Base-by-base conservation (phyloP, 352 stramenopile species). In the Globisporangium alternatum region DNA sequence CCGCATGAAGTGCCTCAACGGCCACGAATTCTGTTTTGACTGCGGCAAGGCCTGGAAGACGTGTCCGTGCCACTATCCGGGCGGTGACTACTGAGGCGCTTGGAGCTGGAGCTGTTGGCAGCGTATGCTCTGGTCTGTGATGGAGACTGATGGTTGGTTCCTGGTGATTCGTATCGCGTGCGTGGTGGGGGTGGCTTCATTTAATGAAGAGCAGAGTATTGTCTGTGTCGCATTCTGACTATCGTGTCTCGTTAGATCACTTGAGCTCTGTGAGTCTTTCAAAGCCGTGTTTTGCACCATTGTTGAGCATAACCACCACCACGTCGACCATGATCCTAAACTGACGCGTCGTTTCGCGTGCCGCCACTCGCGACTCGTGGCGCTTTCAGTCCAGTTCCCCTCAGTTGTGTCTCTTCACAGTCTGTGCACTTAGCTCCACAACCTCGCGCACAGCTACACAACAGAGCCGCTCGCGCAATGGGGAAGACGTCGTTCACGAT, bases 11-110 rank as follows among this genome's bases (percentile, higher is more conserved):
- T 93, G 85, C 60, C 65, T 72, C 55, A 81, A 81, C 25, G 49
- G 69, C 58, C 85, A 91, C 56, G 61, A 81, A 28, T 93, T 93
- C 49, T 93, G 85, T 67, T 90, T 70, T 21, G 15, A 56, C 13
- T 93, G 85, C 51, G 71, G 48, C 49, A 62, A 10, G 37, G 58
- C 10, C 62, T 84, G 41, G 72, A 76, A 22, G 47, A 63, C 44
- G 6, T 63, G 62, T 57, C 19, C n/a, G 30, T 66, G 61, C 51
- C 19, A 55, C 37, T 44, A 53, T 31, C 31, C 52, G 2, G 52
- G 52, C 4, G 28, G 51, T 0, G 51, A 17, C 31, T 58, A 58
- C 31, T 58, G 12, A 57, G 19, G 5, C 13, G 17, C 1, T 43
- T 56, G 7, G 15, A 22, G 25, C 25, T 55, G 47, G 4, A 45